Base-by-base conservation (phyloP, 108 stramenopile genomes). In the Nannochloropsis gaditana region DNA sequence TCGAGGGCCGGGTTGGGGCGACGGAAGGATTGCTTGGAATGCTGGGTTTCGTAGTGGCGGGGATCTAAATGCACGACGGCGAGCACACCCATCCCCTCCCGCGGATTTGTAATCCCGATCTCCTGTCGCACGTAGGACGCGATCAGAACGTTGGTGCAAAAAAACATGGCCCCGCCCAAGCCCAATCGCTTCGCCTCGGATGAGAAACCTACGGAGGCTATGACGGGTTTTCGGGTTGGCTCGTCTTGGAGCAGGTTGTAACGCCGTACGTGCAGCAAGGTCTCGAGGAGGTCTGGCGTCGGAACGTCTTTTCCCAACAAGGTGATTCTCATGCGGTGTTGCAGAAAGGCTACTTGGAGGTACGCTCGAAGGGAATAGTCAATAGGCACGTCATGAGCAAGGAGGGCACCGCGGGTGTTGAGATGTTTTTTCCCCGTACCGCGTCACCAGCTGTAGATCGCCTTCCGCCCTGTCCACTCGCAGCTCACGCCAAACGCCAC, bases 211-310 rank as follows among this genome's bases (percentile, higher is more conserved):
- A 73, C 6, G 59, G 59, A n/a, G 59, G n/a, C 59, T 15, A 73
- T 73, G 59, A 73, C 59, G 59, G 59, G 59, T 73, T 73, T 73
- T 73, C 8, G 59, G n/a, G 15, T 15, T n/a, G 59, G 59, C n/a
- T 73, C 59, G n/a, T 73, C 59, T 73, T n/a, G 59, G 59, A 73
- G 59, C 19, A 73, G 59, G 59, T 73, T 73, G 59, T 73, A 73
- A 73, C 59, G 59, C 19, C 59, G 59, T n/a, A 6, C n/a, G 59
- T 73, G 19, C 2, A 15, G 15, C n/a, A 73, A n/a, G 59, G 59
- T n/a, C 15, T 73, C 59, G 2, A 73, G 19, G 15, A 73, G 59
- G n/a, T 73, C n/a, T 73, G 59, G 59, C 19, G 59, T 73, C n/a
- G 15, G 3, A n/a, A 73, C 59, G 6, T 15, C 59, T n/a, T 73